A percentile compares a stretch with the other conserved stretches of the same genome.
Conservation (phyloP, 164 flowering plant genomes). For the Magnolia kwangsiensis region DNA sequence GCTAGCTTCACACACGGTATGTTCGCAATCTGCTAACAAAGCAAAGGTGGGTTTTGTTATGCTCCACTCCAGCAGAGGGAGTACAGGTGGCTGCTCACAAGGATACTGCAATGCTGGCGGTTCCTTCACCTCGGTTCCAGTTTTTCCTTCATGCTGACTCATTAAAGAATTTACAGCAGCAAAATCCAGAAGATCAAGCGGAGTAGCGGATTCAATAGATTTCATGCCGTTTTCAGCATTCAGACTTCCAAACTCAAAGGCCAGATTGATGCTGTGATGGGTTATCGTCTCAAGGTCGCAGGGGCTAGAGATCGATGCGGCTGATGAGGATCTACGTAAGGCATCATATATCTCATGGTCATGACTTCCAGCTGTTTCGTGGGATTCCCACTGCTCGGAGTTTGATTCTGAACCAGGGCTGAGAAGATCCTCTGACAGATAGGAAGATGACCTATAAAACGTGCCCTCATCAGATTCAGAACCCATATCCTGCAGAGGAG, state of each 20-base stretch:
- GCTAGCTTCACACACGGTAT: conserved; percentile 21
- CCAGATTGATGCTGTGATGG: conserved; percentile 11
- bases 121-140: conserved; percentile 12
- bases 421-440: conserved; percentile 52
- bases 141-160: conserved; percentile 19
- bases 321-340: conserved; percentile 42
- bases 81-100: conserved; percentile 54
- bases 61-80: conserved; percentile 61
- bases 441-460: conserved; percentile 72
- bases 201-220: conserved; percentile 23
- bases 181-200: conserved; percentile 43
- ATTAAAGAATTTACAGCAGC: conserved; percentile 27
- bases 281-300: conserved; percentile 27
- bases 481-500: conserved; percentile 32
- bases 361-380: conserved; percentile 36
- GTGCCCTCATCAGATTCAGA: conserved; percentile 80
- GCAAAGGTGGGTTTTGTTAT: conserved; percentile 26
- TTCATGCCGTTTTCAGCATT: conserved; percentile 19
- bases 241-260: conserved; percentile 13
- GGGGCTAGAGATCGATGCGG: conserved; percentile 44
- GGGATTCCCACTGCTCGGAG: conserved; percentile 79
- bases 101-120: conserved; percentile 5
- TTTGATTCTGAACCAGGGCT: conserved; percentile 58
- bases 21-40: conserved; percentile 21
- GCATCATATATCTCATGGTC: conserved; percentile 49